Conservation (phyloP, 805 yeast species). For the Suhomyces sp. region DNA sequence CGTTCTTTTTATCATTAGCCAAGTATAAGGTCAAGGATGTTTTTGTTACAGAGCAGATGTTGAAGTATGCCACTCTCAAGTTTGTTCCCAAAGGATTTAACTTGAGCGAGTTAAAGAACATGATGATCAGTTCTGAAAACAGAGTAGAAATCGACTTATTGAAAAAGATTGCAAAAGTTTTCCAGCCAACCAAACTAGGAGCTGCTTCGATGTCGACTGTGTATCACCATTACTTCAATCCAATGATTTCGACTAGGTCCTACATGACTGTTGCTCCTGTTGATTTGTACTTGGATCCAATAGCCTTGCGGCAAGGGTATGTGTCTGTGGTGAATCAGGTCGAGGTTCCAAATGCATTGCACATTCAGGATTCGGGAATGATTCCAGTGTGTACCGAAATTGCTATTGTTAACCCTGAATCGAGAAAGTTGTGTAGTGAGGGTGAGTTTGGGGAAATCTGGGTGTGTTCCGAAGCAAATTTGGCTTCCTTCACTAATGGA, state of each 20-base stretch:
- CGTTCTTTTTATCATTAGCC: constrained; percentile 67
- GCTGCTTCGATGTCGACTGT: constrained; percentile 71
- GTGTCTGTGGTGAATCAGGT: constrained; percentile 75
- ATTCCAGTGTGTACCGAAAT: constrained; percentile 93
- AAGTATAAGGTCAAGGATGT: constrained; percentile 81
- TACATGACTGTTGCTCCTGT: constrained; percentile 87
- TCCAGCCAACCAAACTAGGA: constrained; percentile 62
- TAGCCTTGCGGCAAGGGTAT: constrained; percentile 86
- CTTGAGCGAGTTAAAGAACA: constrained; percentile 64
- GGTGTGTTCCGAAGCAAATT: constrained; percentile 89
- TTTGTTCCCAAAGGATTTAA: constrained; percentile 60
- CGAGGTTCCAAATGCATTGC: constrained; percentile 64
- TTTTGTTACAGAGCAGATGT: constrained; percentile 79
- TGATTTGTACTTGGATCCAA: constrained; percentile 81
- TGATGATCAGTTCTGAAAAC: constrained; percentile 77
- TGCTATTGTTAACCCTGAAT: constrained; percentile 94
- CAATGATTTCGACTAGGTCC: constrained; percentile 79
- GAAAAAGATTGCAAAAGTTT: constrained; percentile 55
- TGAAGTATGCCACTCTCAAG: constrained; percentile 65
- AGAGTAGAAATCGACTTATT: constrained; percentile 67
- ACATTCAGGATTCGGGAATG: constrained; percentile 91
- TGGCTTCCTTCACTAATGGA: constrained; percentile 55
- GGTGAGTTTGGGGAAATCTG: constrained; percentile 98
- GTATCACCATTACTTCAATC: constrained; percentile 76
- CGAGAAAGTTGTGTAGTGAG: constrained; percentile 67